Base-by-base conservation (phyloP, 129 eudicot genomes). In the Glebionis coronaria region DNA sequence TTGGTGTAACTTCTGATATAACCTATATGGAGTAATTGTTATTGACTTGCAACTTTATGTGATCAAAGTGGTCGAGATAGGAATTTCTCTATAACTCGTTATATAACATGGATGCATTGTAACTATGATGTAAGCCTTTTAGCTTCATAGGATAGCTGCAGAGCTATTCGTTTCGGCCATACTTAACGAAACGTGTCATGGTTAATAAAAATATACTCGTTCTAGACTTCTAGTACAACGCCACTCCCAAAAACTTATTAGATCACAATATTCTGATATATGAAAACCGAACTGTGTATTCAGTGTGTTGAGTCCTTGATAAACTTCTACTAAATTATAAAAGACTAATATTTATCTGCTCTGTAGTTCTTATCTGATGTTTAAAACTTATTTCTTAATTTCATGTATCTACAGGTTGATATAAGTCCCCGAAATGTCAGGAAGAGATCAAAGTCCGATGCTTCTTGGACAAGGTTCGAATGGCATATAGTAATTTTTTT, bases 391-490 rank as follows among this genome's bases (percentile, higher is more conserved):
- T 23, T 23, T 23, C 25, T 23, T 0, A 23, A 40, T 15, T 67
- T 55, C 14, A 28, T 76, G 47, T 78, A 40, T 44, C 3, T 56
- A 16, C 84, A 89, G 94, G 78, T 89, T 67, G 88, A 66, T 68
- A 44, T 82, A 63, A 86, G 82, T 65, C 85, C 79, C 50, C 88
- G 84, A 61, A 8, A 73, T 42, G 27, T 77, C 20, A 84, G 90
- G 55, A 88, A 69, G 83, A 81, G 82, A 74, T 81, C 90, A 75
- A 90, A 70, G 44, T 68, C 52, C 9, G 70, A 68, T 79, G 79
- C 90, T 23, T 83, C 94, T 27, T 85, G 93, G 90, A 70, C 84
- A 72, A 90, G 84, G 97, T 90, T 65, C 16, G 73, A 62, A 56
- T 50, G 38, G 3, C 11, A 16, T 66, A 23, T 42, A 55, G 13